Conservation (phyloP, 768 basidiomycete species). For the Lactarius indigo region DNA sequence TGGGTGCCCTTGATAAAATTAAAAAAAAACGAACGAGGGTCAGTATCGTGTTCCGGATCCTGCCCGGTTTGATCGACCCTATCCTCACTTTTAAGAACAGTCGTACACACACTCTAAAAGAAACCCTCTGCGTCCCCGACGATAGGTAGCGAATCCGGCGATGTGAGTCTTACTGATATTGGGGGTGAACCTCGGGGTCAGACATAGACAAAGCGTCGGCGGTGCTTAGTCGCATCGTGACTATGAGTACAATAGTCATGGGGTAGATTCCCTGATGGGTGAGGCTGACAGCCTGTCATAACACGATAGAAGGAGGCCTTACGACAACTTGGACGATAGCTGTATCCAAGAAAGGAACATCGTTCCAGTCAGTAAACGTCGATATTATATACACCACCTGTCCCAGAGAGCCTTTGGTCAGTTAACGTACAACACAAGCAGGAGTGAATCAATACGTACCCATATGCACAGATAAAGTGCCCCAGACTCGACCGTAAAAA, state of each 20-base stretch:
- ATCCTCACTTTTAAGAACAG: neutral
- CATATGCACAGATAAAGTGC: conserved; percentile 9
- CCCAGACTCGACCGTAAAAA: conserved; percentile 12
- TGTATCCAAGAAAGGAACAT: neutral
- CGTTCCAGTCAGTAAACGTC: neutral
- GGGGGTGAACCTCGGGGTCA: neutral
- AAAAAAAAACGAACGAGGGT: neutral
- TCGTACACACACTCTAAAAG: neutral
- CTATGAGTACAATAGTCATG: conserved; percentile 8
- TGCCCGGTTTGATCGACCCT: neutral
- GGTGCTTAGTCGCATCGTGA: conserved; percentile 10
- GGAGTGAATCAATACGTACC: neutral
- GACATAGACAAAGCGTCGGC: conserved; percentile 2
- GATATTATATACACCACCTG: neutral
- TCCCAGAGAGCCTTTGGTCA: neutral
- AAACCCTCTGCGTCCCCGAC: neutral
- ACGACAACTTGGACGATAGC: conserved; percentile 10
- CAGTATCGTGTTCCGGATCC: neutral
- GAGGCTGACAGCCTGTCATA: neutral
- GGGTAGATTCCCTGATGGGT: conserved; percentile 14
- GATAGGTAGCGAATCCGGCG: neutral
- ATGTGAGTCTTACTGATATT: neutral
- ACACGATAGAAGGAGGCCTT: neutral
- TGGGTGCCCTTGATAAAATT: neutral
- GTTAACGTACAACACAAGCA: neutral